Base-by-base conservation (phyloP, 805 yeast species). In the Ascoidea rubescens region DNA sequence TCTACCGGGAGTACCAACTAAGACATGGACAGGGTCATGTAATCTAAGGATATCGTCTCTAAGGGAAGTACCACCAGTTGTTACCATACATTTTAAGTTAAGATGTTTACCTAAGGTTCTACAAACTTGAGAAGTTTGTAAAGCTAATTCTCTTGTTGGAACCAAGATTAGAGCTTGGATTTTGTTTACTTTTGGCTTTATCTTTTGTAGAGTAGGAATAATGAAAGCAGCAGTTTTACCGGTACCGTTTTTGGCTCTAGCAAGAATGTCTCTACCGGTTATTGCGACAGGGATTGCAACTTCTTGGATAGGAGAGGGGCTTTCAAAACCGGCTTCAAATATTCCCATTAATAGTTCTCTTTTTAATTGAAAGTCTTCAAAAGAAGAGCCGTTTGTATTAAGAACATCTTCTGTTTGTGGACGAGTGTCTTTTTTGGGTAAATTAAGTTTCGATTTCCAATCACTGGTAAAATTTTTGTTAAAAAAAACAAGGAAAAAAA, bases 1-100 rank as follows among this genome's bases (percentile, higher is more conserved):
- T 74, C 99, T 83, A 60, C 99, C 99, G 2, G 98, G 98, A 42
- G 99, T 93, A 58, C 97, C 99, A 47, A 93, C 99, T 55, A 93
- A 71, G 46, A 93, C 79, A 67, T 93, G 98, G 45, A 93, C 97
- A 10, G 95, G 84, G 50, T 91, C 98, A 62, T 86, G 80, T 61
- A 93, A 75, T 74, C 99, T 84, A 62, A 93, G 67, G 62, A 93
- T 91, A 69, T 93, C 99, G 70, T 93, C 99, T 69, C 85, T 83
- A 59, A 93, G 74, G 53, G 84, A 79, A 48, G 99, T 93, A 64
- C 99, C 99, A 68, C 99, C 99, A 10, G 98, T 93, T 68, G 98
- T 84, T 53, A 91, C 97, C 98, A 93, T 91, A 64, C 93, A 88
- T 65, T 90, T 84, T 58, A 89, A 74, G 37, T 89, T 91, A 67